Conservation (phyloP, 139 green algal genomes). For the Diplosphaera chodatii region DNA sequence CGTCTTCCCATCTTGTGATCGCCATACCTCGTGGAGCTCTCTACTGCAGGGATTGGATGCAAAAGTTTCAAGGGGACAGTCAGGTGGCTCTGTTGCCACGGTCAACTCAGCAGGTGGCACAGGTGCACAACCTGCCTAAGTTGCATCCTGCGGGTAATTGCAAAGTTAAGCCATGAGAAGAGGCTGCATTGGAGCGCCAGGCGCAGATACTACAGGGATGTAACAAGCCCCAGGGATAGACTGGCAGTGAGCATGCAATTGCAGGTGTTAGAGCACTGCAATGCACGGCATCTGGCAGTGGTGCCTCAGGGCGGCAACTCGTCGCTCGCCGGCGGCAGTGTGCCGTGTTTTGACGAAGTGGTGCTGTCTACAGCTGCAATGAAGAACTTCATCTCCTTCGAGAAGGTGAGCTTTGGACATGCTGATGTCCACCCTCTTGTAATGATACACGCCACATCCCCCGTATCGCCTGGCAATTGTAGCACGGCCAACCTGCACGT, state of each 20-base stretch:
- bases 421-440: too few relatives aligned
- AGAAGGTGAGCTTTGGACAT: constrained; percentile 40
- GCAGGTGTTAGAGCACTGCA: constrained; percentile 69
- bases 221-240: too few relatives aligned
- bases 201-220: too few relatives aligned
- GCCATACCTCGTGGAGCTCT: too few relatives aligned
- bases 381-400: constrained; percentile 63
- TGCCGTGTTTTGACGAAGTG: constrained; percentile 89
- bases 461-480: too few relatives aligned
- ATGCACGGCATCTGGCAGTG: constrained; percentile 66
- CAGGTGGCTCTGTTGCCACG: constrained; percentile 49
- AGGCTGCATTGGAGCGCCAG: too few relatives aligned
- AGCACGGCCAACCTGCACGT: too few relatives aligned
- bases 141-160: too few relatives aligned
- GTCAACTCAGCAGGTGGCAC: constrained; percentile 63
- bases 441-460: too few relatives aligned
- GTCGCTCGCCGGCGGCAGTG: constrained; percentile 83
- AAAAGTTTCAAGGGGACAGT: constrained; percentile 70
- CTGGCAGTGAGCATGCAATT: too few relatives aligned
- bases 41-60: constrained; percentile 84
- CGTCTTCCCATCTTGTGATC: too few relatives aligned
- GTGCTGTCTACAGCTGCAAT: constrained; percentile 61
- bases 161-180: too few relatives aligned
- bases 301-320: constrained; percentile 96
- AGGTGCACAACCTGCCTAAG: not conserved